Percentiles rank a stretch among this genome's conserved stretches.
Conservation (phyloP, 2,329 filamentous ascomycete species). For the Pseudopyrenochaeta lycopersici region DNA sequence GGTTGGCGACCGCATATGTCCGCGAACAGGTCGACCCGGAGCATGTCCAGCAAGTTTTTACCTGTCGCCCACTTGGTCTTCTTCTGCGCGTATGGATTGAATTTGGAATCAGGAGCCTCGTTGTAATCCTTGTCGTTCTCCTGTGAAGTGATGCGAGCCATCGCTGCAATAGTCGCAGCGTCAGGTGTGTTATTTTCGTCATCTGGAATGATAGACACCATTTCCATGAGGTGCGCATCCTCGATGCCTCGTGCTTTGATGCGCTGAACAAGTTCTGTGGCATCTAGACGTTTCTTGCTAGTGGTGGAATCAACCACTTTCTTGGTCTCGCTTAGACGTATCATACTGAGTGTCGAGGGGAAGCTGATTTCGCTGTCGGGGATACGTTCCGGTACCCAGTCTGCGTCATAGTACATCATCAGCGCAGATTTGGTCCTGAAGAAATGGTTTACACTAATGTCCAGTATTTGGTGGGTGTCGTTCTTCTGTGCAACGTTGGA, state of each 20-base stretch:
- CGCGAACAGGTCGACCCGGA: conserved; percentile 21
- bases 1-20: conserved; percentile 21
- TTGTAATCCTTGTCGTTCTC: conserved; percentile 14
- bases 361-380: conserved; percentile 18
- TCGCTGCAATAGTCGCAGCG: conserved; percentile 1
- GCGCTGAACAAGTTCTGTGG: conserved; percentile 20
- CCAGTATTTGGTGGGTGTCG: conserved; percentile 16
- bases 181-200: neutral
- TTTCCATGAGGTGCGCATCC: conserved; percentile 13
- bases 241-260: conserved; percentile 14
- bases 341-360: conserved; percentile 15
- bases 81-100: conserved; percentile 17
- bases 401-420: conserved; percentile 23
- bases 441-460: conserved; percentile 16
- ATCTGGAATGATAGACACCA: conserved; percentile 7
- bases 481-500: conserved; percentile 3
- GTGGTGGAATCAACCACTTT: conserved; percentile 10
- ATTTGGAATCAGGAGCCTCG: neutral
- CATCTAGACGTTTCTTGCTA: conserved; percentile 12
- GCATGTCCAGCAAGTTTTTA: conserved; percentile 10
- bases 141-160: neutral
- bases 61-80: conserved; percentile 10
- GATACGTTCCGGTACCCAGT: conserved; percentile 23
- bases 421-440: conserved; percentile 18
- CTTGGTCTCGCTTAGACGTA: conserved; percentile 13